phyloP scores from a whole-genome alignment of 306 rosid species.

The Corylus avellana region DNA sequence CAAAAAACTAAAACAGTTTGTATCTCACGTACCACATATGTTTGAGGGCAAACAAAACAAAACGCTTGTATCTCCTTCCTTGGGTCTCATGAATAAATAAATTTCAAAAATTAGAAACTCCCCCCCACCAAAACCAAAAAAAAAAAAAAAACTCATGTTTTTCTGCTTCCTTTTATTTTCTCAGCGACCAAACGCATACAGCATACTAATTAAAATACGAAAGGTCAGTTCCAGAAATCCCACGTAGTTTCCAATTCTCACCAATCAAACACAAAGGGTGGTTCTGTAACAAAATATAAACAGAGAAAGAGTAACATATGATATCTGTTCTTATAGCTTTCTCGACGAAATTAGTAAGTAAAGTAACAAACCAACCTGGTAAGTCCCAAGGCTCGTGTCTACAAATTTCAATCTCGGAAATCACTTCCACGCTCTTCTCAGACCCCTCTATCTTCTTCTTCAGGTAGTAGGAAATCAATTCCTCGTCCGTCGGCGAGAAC shows the following conservation, averaged over 20 bases:
- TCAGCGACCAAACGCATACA: not conserved
- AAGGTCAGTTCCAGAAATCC: not conserved
- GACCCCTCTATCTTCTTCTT: conserved; percentile 65
- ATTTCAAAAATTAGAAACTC: no score
- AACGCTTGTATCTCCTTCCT: not conserved
- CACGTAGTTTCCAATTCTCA: not conserved
- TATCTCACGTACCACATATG: no score
- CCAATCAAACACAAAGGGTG: not conserved
- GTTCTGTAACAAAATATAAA: not conserved
- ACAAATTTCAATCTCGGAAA: conserved; percentile 82
- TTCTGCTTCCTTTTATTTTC: not conserved
- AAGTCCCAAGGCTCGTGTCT: conserved; percentile 90
- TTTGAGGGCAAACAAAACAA: no score
- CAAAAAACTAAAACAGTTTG: no score
- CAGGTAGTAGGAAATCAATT: conserved; percentile 76
- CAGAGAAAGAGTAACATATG: not conserved
- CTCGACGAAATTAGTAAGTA: not conserved
- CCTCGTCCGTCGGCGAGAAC: conserved; percentile 93
- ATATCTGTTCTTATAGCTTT: not conserved
- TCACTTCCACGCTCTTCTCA: conserved; percentile 65
- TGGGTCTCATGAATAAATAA: not conserved
- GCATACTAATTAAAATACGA: not conserved
- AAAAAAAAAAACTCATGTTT: not conserved
- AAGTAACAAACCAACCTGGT: conserved; percentile 48
- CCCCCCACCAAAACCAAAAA: not conserved